These are phyloP conservation scores for Fusarium sp. DNA, from an alignment of 2,329 filamentous ascomycete genomes.

Conservation along the genomic window DNA sequence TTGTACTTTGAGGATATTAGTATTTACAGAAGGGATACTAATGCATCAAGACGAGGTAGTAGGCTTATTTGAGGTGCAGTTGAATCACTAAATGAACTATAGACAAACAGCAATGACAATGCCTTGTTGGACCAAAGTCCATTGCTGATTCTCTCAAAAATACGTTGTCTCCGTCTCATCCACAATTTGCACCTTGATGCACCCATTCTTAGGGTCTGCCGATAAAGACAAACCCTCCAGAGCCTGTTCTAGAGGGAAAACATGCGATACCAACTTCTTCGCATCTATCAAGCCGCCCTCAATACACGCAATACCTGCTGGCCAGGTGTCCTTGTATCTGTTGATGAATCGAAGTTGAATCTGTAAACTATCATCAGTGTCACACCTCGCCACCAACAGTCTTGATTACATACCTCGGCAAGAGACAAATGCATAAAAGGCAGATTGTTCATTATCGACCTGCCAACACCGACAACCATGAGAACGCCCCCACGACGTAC, in stretches of 20 bases:
- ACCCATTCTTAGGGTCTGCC: constrained; percentile 48
- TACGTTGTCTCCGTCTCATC: constrained; percentile 43
- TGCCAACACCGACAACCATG: constrained; percentile 73
- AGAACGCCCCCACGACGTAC: constrained; percentile 68
- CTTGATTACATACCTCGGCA: constrained; percentile 58
- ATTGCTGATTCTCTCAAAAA: constrained; percentile 22
- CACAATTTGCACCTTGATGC: constrained; percentile 52
- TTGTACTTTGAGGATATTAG: background rate
- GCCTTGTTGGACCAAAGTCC: background rate
- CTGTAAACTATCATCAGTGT: constrained; percentile 16
- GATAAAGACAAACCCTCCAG: constrained; percentile 58
- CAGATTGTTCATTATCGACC: constrained; percentile 70
- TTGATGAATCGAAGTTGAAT: constrained; percentile 78
- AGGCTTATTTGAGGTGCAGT: background rate
- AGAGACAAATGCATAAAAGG: constrained; percentile 74
- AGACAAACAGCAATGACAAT: background rate
- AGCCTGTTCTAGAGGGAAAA: constrained; percentile 70
- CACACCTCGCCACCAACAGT: background rate
- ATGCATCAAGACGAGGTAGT: background rate
- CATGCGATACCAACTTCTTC: constrained; percentile 69
- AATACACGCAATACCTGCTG: constrained; percentile 69
- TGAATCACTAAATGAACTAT: background rate
- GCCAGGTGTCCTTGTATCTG: constrained; percentile 76
- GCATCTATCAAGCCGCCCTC: constrained; percentile 69
- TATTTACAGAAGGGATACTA: background rate